A percentile compares a stretch with the other conserved stretches of the same genome.
Evolutionary conservation across 768 basidiomycete species (phyloP).

Genomic region (Trametes meyenii): DNA sequence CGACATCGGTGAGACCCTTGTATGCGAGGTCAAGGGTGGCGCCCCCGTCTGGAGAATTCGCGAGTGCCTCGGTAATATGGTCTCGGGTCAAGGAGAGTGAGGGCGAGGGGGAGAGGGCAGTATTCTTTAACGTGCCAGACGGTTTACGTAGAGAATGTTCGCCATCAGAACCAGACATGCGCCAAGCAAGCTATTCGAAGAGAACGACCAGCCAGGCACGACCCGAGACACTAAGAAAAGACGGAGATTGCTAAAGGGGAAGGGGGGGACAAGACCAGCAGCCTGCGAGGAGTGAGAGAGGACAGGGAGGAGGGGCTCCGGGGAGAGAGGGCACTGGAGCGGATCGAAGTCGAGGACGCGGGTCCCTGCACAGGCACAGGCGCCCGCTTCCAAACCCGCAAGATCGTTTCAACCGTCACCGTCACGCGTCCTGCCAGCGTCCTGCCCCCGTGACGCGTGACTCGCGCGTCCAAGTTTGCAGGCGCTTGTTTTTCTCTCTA

Average conservation of each 20-base stretch:
- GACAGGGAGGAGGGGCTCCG: not conserved
- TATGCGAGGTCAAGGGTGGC: slow-evolving; percentile 85
- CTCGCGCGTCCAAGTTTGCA: slow-evolving; percentile 8
- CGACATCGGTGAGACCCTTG: slow-evolving; percentile 75
- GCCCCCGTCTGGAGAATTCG: slow-evolving; percentile 72
- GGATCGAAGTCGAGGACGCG: not conserved
- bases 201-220: not conserved
- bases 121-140: slow-evolving; percentile 22
- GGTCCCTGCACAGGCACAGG: slow-evolving; percentile 13
- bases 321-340: not conserved
- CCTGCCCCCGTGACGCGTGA: slow-evolving; percentile 14
- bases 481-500: not conserved
- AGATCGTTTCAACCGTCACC: slow-evolving; percentile 22
- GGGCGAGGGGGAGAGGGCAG: slow-evolving; percentile 30
- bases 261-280: not conserved
- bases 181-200: slow-evolving; percentile 4
- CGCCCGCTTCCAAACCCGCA: slow-evolving; percentile 3
- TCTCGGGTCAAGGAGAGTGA: slow-evolving; percentile 51
- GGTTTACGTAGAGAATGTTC: slow-evolving; percentile 22
- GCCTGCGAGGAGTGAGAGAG: not conserved
- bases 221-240: not conserved
- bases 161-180: slow-evolving; percentile 26
- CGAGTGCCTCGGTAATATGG: slow-evolving; percentile 68
- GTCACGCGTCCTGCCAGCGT: slow-evolving; percentile 12
- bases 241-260: not conserved